Evolutionary conservation across 2,329 filamentous ascomycete genomes (phyloP).

Genomic region (Exophiala aquamarina): DNA sequence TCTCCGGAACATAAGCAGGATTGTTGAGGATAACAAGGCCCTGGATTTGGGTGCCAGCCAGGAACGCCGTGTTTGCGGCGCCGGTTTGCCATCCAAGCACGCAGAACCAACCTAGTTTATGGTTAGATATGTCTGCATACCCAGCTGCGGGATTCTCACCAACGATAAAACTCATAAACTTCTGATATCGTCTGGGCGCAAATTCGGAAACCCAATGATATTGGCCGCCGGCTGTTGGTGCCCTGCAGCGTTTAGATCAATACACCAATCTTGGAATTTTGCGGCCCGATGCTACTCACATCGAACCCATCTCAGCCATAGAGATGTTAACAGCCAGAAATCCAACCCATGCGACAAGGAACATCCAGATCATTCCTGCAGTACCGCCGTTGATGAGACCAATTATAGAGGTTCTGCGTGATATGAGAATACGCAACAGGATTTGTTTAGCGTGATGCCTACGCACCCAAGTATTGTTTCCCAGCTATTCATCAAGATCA

Average conservation of each 20-base stretch:
- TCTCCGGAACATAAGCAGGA: slow-evolving; percentile 38
- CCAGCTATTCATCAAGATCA: slow-evolving; percentile 42
- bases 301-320: slow-evolving; percentile 53
- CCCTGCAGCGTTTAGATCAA: slow-evolving; percentile 25
- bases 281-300: slow-evolving; percentile 31
- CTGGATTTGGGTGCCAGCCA: slow-evolving; percentile 47
- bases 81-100: slow-evolving; percentile 34
- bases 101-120: slow-evolving; percentile 32
- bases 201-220: slow-evolving; percentile 40
- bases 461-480: slow-evolving; percentile 40
- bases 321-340: slow-evolving; percentile 42
- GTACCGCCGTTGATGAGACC: slow-evolving; percentile 49
- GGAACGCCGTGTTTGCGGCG: slow-evolving; percentile 35
- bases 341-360: slow-evolving; percentile 49
- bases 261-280: background rate
- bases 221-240: slow-evolving; percentile 40
- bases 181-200: slow-evolving; percentile 34
- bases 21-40: slow-evolving; percentile 47
- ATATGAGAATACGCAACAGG: too few relatives aligned
- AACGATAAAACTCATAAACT: slow-evolving; percentile 35
- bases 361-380: slow-evolving; percentile 53
- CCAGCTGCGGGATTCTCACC: slow-evolving; percentile 14
- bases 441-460: slow-evolving; percentile 1
- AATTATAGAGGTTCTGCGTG: slow-evolving; percentile 20
- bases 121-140: background rate